These are phyloP conservation scores for Pinus taeda DNA, from an alignment of 75 land plant genomes.

Conservation along the genomic window DNA sequence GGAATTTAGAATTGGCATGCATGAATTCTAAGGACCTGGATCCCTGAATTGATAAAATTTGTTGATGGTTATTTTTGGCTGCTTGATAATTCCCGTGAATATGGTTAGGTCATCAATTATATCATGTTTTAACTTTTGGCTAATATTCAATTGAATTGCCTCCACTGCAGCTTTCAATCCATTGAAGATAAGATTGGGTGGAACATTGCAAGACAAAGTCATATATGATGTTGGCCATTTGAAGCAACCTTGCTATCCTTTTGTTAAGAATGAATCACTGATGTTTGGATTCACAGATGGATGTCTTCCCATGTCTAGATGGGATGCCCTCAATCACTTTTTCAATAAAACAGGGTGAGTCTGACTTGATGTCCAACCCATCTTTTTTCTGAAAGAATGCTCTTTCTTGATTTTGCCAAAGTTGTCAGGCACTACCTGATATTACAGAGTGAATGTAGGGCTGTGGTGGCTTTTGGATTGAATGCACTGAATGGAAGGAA, in stretches of 20 bases:
- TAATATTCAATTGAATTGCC: too few relatives aligned
- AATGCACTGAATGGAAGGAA: slow-evolving; percentile 39
- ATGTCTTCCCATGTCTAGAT: slow-evolving; percentile 79
- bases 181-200: slow-evolving; percentile 46
- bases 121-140: too few relatives aligned
- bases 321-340: slow-evolving; percentile 74
- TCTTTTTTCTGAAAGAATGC: too few relatives aligned
- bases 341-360: slow-evolving; percentile 66
- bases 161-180: slow-evolving; percentile 5
- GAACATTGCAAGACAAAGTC: slow-evolving; percentile 88
- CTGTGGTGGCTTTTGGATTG: slow-evolving; percentile 34
- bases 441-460: slow-evolving; percentile 19
- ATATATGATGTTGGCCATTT: slow-evolving; percentile 52
- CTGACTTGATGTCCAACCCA: too few relatives aligned
- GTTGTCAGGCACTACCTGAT: too few relatives aligned
- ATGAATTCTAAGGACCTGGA: too few relatives aligned
- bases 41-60: too few relatives aligned
- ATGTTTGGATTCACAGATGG: slow-evolving; percentile 87
- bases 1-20: too few relatives aligned
- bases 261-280: slow-evolving; percentile 45
- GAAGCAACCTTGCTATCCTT: slow-evolving; percentile 42
- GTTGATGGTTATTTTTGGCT: too few relatives aligned
- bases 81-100: too few relatives aligned
- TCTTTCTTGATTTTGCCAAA: too few relatives aligned
- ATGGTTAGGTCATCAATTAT: too few relatives aligned